Base-by-base conservation (phyloP, 148 eudicot species). In the Dianthus caryophyllus region DNA sequence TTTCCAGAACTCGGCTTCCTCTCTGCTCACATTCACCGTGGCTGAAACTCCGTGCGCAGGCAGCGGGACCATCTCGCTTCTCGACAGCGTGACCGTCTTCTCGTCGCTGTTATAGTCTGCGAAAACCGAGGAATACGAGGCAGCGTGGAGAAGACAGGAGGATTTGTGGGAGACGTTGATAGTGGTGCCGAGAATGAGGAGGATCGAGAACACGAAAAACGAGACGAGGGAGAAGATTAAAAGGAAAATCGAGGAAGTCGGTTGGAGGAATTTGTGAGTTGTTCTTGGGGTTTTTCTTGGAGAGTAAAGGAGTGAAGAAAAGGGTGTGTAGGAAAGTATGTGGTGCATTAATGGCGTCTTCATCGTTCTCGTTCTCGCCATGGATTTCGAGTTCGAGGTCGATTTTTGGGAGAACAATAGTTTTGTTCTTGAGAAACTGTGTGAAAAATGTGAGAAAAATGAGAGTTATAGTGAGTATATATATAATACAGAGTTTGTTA, bases 41-140 rank as follows among this genome's bases (percentile, higher is more conserved):
- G 43, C 49, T 0, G 54, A 38, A 0, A 78, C 15, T 27, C 83
- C 72, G 16, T 77, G 87, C 0, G 77, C 71, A 5, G 91, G 97
- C 47, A 90, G 70, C 0, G 95, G 97, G 16, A 79, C 76, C 86
- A 86, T 84, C 41, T 74, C 81, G 10, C 81, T 79, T 6, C 43
- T 71, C 0, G 81, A 75, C 24, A 85, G 60, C 1, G 72, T 79
- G 2, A 73, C 38, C 12, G 21, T 55, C 2, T 59, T 65, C 3
- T 68, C 48, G 0, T 61, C 69, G 8, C 21, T 21, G 12, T n/a
- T n/a, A n/a, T 20, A 20, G 4, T 69, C 73, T 0, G 44, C 18
- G 21, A 81, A 49, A 5, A 81, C 50, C 13, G 87, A 52, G n/a
- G 80, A 71, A 5, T 81, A 63, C 18, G 80, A 79, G 54, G 78